Evolutionary conservation across 805 yeast species (phyloP), one percentile per base, ranked within the genome.

Genomic region (Priceomyces melissophilus): DNA sequence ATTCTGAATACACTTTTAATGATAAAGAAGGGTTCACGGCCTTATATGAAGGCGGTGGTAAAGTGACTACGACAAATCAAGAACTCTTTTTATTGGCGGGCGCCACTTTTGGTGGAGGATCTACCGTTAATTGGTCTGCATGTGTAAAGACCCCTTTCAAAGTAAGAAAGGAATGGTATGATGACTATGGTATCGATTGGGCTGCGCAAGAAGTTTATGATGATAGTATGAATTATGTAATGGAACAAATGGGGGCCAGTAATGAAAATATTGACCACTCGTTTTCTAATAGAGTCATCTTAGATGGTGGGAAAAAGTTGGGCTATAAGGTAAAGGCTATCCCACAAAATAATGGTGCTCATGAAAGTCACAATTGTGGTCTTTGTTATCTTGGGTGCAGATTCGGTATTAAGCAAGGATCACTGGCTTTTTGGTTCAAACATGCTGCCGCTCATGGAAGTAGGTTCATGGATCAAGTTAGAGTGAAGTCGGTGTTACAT

Each of bases 41-140:
- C 6, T 52, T 72, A 35, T 76, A 63, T 48, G 80, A 77, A 50
- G 41, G 46, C 7, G 53, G 55, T 1, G 80, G 78, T 2, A 37
- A 52, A 2, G 4, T 75, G 2, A 38, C 63, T n/a, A 48, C 72
- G 7, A 39, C 30, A 6, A 68, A 66, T 45, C 64, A 61, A 34
- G 65, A 65, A 34, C 37, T 67, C 10, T 41, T 61, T 9, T 45
- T 74, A 2, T 51, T 76, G 34, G 79, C 81, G 0, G 82, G 81
- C 5, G 48, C 79, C 2, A 74, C 77, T 0, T 71, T 78, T 40
- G 82, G 82, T 5, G 82, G 82, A 10, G 82, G 82, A 5, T 63
- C 78, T 5, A 75, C 81, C 10, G 71, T 78, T 32, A 78, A 78
- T 57, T 78, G 82, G 82, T 69, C 75, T 10, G 81, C 81, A 12